These are phyloP conservation scores for Cryptococcus hybrid DNA, from an alignment of 1,284 basidiomycete genomes.

Conservation along the genomic window DNA sequence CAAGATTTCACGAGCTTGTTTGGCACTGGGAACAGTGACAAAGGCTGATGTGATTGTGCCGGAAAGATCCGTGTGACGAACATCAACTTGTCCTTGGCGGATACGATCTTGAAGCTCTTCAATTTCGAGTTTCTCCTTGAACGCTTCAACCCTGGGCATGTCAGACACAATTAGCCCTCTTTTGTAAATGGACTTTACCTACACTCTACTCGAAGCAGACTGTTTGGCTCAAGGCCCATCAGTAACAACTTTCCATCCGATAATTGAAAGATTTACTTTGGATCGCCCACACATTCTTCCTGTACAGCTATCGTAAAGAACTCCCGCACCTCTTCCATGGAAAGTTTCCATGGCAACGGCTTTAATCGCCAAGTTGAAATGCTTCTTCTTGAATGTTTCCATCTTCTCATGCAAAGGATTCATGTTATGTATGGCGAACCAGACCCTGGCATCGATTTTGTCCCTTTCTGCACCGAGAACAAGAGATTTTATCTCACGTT, in stretches of 20 bases:
- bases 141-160: constrained; percentile 7
- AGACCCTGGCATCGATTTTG: constrained; percentile 7
- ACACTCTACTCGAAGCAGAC: neutral
- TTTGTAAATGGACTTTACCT: neutral
- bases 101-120: constrained; percentile 12
- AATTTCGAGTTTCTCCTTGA: constrained; percentile 10
- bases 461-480: constrained; percentile 5
- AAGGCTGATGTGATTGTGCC: constrained; percentile 25
- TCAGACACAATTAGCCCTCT: neutral
- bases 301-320: constrained; percentile 13
- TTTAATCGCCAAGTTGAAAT: constrained; percentile 1
- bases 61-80: constrained; percentile 2
- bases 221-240: neutral
- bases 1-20: constrained; percentile 18
- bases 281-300: constrained; percentile 5
- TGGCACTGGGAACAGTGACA: constrained; percentile 23
- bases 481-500: constrained; percentile 5
- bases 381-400: constrained; percentile 15
- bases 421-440: constrained; percentile 17
- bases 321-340: neutral
- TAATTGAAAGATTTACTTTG: too few relatives aligned
- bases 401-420: constrained; percentile 13
- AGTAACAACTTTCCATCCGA: neutral
- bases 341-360: constrained; percentile 14
- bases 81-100: constrained; percentile 7